Evolutionary conservation across 225 moss, liverwort and hornwort species (phyloP).

Genomic region (Rhytidiadelphus loreus): DNA sequence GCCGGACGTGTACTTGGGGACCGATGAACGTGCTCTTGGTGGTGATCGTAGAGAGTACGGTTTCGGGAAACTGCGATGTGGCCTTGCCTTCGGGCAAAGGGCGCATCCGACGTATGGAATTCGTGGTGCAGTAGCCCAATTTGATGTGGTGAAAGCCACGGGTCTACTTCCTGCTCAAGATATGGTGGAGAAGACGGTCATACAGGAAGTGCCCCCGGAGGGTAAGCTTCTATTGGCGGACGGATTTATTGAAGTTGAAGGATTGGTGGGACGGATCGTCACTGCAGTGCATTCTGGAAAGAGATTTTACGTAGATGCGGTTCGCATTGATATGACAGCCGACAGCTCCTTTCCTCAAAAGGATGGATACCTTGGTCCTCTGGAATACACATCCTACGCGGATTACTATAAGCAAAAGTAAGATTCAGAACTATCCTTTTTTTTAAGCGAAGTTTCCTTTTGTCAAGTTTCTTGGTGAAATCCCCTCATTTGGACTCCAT

Average conservation of each 20-base stretch:
- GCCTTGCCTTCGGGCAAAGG: slow-evolving; percentile 71
- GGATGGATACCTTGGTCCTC: slow-evolving; percentile 93
- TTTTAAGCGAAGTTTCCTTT: not conserved
- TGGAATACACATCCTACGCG: slow-evolving; percentile 94
- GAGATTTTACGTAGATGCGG: slow-evolving; percentile 94
- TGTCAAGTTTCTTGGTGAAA: not conserved
- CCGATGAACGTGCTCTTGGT: slow-evolving; percentile 97
- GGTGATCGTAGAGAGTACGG: slow-evolving; percentile 99
- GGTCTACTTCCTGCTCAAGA: slow-evolving; percentile 73
- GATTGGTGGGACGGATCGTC: slow-evolving; percentile 83
- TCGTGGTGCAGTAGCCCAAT: slow-evolving; percentile 86
- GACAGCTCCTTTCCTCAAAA: slow-evolving; percentile 97
- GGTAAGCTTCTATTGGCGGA: slow-evolving; percentile 87
- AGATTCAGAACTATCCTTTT: not conserved
- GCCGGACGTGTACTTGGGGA: slow-evolving; percentile 93
- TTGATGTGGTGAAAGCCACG: slow-evolving; percentile 86
- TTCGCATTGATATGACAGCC: slow-evolving; percentile 90
- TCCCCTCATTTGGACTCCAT: not conserved
- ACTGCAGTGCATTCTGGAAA: slow-evolving; percentile 98
- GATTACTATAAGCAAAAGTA: slow-evolving; percentile 99
- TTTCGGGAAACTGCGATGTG: slow-evolving; percentile 81
- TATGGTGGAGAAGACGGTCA: slow-evolving; percentile 33
- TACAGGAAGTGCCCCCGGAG: slow-evolving; percentile 68
- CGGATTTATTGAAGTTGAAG: slow-evolving; percentile 68
- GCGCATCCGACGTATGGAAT: slow-evolving; percentile 98